Evolutionary conservation across 768 basidiomycete species (phyloP).

Genomic region (Daedaleopsis nitida): DNA sequence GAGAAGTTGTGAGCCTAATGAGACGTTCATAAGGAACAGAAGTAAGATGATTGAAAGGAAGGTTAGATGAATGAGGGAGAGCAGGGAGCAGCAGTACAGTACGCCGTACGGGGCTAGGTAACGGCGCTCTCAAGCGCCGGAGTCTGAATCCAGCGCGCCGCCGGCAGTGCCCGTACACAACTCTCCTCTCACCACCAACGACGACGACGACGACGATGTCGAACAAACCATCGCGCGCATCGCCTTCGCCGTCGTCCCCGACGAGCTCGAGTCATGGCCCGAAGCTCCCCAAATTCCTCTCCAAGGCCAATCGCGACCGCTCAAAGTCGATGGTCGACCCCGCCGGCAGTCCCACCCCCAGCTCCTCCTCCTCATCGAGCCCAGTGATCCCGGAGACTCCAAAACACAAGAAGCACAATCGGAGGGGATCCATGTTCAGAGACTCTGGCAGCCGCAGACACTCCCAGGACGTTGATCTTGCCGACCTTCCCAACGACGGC

Average conservation of each 20-base stretch:
- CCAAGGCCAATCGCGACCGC: constrained; percentile 64
- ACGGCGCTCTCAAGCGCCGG: neutral
- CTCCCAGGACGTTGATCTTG: constrained; percentile 33
- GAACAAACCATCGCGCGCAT: constrained; percentile 45
- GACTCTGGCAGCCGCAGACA: constrained; percentile 25
- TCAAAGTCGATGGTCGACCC: constrained; percentile 53
- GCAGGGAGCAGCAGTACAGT: too few relatives aligned
- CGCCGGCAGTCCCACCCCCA: constrained; percentile 36
- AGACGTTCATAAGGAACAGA: too few relatives aligned
- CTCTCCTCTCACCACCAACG: constrained; percentile 21
- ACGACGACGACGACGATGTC: constrained; percentile 44
- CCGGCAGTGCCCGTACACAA: constrained; percentile 10
- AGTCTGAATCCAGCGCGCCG: neutral
- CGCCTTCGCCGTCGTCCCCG: constrained; percentile 45
- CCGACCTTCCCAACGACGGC: constrained; percentile 31
- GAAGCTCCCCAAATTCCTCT: constrained; percentile 69
- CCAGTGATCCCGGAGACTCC: constrained; percentile 31
- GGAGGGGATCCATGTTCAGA: constrained; percentile 24
- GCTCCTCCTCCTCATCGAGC: constrained; percentile 42
- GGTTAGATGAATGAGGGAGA: too few relatives aligned
- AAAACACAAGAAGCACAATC: constrained; percentile 31
- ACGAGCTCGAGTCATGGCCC: constrained; percentile 43
- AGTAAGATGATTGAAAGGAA: too few relatives aligned
- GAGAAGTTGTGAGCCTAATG: too few relatives aligned
- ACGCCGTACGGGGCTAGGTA: too few relatives aligned